A percentile compares a stretch with the other conserved stretches of the same genome.
phyloP scores from a whole-genome alignment of 2,329 filamentous ascomycete genomes.

The Myriosclerotinia curreyana region DNA sequence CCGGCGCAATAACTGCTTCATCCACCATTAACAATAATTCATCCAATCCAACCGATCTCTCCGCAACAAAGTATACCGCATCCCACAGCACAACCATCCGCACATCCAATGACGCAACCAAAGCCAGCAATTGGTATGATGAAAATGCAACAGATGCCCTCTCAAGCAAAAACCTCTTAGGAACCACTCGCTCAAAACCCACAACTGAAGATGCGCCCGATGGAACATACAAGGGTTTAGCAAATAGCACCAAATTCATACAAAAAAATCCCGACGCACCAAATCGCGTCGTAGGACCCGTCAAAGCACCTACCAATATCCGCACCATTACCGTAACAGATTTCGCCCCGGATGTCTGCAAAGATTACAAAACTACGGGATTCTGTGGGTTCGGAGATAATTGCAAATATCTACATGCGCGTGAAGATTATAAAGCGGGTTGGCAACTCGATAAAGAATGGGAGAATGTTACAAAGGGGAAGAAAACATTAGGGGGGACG shows the following conservation, averaged over 20 bases:
- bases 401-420: conserved; percentile 76
- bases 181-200: conserved; percentile 49
- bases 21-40: conserved; percentile 47
- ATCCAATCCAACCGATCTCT: conserved; percentile 44
- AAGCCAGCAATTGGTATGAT: conserved; percentile 85
- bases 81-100: conserved; percentile 62
- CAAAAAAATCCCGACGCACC: conserved; percentile 76
- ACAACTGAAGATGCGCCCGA: conserved; percentile 44
- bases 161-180: conserved; percentile 54
- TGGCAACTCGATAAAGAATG: conserved; percentile 96
- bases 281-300: conserved; percentile 69
- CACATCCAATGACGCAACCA: conserved; percentile 81
- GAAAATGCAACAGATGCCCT: conserved; percentile 51
- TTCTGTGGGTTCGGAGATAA: conserved; percentile 46
- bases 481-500: conserved; percentile 59
- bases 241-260: conserved; percentile 69
- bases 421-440: conserved; percentile 81
- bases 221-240: conserved; percentile 73
- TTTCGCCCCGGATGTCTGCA: conserved; percentile 90
- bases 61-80: conserved; percentile 55
- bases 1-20: conserved; percentile 63
- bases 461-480: conserved; percentile 77
- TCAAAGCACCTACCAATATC: conserved; percentile 86
- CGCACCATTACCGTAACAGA: conserved; percentile 88
- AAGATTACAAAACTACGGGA: conserved; percentile 84